Conservation (phyloP, 441 rosid species). For the Erysimum pusillum region DNA sequence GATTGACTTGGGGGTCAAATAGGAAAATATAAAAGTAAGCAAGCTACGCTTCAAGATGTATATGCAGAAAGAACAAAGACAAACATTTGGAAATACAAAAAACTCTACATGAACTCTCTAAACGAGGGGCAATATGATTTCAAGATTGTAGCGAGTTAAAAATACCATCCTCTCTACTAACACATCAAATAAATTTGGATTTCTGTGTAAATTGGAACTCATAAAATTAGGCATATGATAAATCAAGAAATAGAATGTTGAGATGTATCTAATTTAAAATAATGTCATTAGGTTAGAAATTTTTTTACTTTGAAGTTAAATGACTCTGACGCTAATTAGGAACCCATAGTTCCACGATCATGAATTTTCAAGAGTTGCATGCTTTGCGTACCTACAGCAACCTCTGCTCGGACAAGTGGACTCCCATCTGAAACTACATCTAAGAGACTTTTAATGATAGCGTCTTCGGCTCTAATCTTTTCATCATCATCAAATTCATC, state of each 20-base stretch:
- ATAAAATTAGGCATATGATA: conserved; percentile 4
- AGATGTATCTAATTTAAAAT: conserved; percentile 24
- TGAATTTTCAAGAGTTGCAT: conserved; percentile 43
- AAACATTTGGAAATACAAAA: conserved; percentile 33
- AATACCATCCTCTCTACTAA: conserved; percentile 26
- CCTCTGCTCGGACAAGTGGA: conserved; percentile 98
- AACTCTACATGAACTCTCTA: conserved; percentile 32
- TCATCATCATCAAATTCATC: conserved; percentile 93
- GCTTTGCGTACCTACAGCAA: conserved; percentile 88
- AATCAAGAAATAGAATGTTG: conserved; percentile 18
- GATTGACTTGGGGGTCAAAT: conserved; percentile 35
- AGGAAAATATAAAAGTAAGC: neutral
- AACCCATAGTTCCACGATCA: conserved; percentile 40
- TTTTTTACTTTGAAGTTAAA: conserved; percentile 36
- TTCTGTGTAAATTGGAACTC: conserved; percentile 14
- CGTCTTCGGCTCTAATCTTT: conserved; percentile 85
- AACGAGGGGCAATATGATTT: conserved; percentile 20
- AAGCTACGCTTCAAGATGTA: conserved; percentile 28
- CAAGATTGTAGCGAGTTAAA: conserved; percentile 8
- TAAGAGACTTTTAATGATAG: conserved; percentile 82
- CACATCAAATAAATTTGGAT: neutral
- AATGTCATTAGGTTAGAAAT: conserved; percentile 26
- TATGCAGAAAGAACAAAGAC: conserved; percentile 36
- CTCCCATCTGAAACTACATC: conserved; percentile 93
- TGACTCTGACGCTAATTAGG: conserved; percentile 38